Base-by-base conservation (phyloP, 1,284 basidiomycete genomes). In the Sphaerobolus stellatus region DNA sequence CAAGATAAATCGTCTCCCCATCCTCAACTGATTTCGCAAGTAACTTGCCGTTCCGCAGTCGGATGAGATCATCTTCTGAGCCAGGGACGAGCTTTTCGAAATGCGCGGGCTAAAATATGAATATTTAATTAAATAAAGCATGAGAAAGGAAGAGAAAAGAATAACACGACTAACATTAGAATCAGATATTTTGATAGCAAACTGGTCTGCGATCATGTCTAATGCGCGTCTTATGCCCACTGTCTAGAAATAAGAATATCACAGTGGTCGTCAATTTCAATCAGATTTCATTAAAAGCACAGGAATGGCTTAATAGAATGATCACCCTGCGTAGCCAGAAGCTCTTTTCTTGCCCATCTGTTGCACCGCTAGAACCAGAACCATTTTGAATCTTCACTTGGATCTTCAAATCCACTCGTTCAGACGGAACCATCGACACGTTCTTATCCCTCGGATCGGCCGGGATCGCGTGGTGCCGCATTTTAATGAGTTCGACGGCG, bases 251-350 rank as follows among this genome's bases (percentile, higher is more conserved):
- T 27, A 20, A 27, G 28, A 48, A 47, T n/a, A n/a, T n/a, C n/a
- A n/a, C n/a, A n/a, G n/a, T n/a, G n/a, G n/a, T n/a, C n/a, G n/a
- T n/a, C n/a, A n/a, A n/a, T n/a, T n/a, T n/a, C n/a, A n/a, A 8
- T n/a, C n/a, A 31, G 25, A 44, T 24, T 11, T 13, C 22, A 22
- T 13, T 44, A 24, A 11, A 24, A n/a, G 13, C 13, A 13, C 9
- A 11, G 20, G 22, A 22, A 11, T 25, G 51, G 49, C 33, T 16
- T 28, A 29, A 25, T 31, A 5, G 18, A 5, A n/a, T 28, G 48
- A 66, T 41, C 52, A 86, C 88, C 80, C 86, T 89, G 50, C 76
- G 73, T 57, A 87, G 80, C 89, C 89, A 91, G 50, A 86, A 76
- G 9, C 75, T 60, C 56, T 74, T 76, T 58, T 76, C 74, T n/a